A percentile compares a stretch with the other conserved stretches of the same genome.
phyloP scores from a whole-genome alignment of 169 alveolate genomes.

The Eimeria acervulina region DNA sequence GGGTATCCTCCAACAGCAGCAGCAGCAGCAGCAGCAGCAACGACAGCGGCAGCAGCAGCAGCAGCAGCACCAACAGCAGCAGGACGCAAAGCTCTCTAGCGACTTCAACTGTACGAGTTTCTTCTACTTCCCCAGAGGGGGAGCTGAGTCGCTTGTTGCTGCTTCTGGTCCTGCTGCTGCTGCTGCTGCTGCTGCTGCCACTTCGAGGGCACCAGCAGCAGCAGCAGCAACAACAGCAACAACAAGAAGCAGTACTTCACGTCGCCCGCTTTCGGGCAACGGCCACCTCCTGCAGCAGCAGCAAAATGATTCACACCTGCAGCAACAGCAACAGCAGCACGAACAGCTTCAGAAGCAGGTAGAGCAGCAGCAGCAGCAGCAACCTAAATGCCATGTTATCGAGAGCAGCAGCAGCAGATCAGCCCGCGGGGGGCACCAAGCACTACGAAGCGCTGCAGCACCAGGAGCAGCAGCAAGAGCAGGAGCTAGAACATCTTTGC shows the following conservation, averaged over 20 bases:
- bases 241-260: background rate
- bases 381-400: background rate
- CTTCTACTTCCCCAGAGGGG: background rate
- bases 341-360: too few relatives aligned
- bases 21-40: background rate
- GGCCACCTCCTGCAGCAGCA: constrained; percentile 20
- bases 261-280: background rate
- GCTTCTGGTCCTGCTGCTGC: too few relatives aligned
- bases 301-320: background rate
- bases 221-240: background rate
- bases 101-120: background rate
- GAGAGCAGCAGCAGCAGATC: background rate
- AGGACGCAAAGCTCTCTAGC: background rate
- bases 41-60: constrained; percentile 2
- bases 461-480: background rate
- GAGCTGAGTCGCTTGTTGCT: background rate
- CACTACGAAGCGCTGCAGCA: too few relatives aligned
- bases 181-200: background rate
- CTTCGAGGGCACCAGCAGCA: constrained; percentile 15
- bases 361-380: background rate
- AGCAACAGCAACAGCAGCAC: background rate
- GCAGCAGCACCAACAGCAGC: constrained; percentile 10
- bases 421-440: background rate
- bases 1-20: constrained; percentile 16
- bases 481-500: background rate